Base-by-base conservation (phyloP, 2,329 filamentous ascomycete species). In the Fusarium penzigii region DNA sequence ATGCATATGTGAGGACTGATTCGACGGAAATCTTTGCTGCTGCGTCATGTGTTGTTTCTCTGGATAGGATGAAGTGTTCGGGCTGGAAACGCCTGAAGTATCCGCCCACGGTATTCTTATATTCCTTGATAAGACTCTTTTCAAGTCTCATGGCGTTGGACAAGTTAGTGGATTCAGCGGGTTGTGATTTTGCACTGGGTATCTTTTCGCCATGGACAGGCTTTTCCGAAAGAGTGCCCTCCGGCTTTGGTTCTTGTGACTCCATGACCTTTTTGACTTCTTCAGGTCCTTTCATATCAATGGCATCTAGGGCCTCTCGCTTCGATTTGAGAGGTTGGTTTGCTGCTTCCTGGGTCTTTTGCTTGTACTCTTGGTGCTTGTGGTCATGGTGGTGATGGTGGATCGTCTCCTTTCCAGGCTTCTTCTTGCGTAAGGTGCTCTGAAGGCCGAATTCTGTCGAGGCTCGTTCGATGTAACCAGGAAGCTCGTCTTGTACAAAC, bases 21-120 rank as follows among this genome's bases (percentile, higher is more conserved):
- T 93, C 88, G 55, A 92, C 82, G 13, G 84, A 85, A 36, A 86
- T 78, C 13, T 79, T 70, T 13, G 66, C 64, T 39, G 68, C 65
- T 32, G 71, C 67, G 25, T 64, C 20, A 61, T 5, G 61, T 44
- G 6, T 58, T 55, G 12, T 69, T 64, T 16, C 65, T 63, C 12
- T 36, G 32, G 75, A 70, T 13, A 78, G 58, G 49, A 74, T 70
- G 62, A 96, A 97, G 70, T 89, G 82, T 44, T 89, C 81, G 0
- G 94, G 93, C 61, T 85, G 86, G 75, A 97, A 97, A 41, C 94
- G 86, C 53, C 89, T 85, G 68, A 96, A 99, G 73, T 99, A 99
- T 32, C 94, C 94, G 44, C 94, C 94, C 6, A 99, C 88, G 0
- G 90, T 87, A 54, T 85, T 82, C 68, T 86, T 89, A 85, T 96